phyloP scores from a whole-genome alignment of 352 stramenopile species.

The Phytopythium mirpurense region DNA sequence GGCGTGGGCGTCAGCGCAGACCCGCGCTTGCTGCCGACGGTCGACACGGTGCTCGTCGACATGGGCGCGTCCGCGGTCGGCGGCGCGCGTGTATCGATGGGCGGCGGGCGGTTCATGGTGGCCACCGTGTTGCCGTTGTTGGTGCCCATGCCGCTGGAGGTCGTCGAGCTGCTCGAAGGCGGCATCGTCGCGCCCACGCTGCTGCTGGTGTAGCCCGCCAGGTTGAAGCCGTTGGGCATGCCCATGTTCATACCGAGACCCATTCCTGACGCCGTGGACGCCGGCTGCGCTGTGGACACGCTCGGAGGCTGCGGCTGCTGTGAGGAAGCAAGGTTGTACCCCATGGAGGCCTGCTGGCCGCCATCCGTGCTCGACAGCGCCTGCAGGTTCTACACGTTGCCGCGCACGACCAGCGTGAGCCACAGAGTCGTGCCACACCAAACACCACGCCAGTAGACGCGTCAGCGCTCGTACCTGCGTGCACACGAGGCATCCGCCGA shows the following conservation, averaged over 20 bases:
- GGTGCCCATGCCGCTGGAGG: conserved; percentile 10
- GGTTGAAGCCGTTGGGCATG: conserved; percentile 22
- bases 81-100: conserved; percentile 42
- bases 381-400: conserved; percentile 12
- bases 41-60: conserved; percentile 14
- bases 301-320: conserved; percentile 8
- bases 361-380: conserved; percentile 20
- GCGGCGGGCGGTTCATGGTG: conserved; percentile 25
- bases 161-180: conserved; percentile 17
- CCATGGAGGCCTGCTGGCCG: conserved; percentile 9
- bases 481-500: conserved; percentile 38
- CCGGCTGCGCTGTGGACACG: background rate
- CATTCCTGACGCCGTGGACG: background rate
- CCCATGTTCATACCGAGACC: conserved; percentile 12
- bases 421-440: no score
- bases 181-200: conserved; percentile 10
- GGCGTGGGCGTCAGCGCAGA: conserved; percentile 32
- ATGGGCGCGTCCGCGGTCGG: conserved; percentile 15
- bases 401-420: conserved; percentile 3
- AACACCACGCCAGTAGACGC: conserved; percentile 5
- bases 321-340: conserved; percentile 16
- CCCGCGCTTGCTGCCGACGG: conserved; percentile 22
- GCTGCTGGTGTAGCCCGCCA: conserved; percentile 3
- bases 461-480: conserved; percentile 25
- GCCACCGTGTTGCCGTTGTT: conserved; percentile 1